phyloP scores from a whole-genome alignment of 768 basidiomycete species.

The Trametopsis cervina region DNA sequence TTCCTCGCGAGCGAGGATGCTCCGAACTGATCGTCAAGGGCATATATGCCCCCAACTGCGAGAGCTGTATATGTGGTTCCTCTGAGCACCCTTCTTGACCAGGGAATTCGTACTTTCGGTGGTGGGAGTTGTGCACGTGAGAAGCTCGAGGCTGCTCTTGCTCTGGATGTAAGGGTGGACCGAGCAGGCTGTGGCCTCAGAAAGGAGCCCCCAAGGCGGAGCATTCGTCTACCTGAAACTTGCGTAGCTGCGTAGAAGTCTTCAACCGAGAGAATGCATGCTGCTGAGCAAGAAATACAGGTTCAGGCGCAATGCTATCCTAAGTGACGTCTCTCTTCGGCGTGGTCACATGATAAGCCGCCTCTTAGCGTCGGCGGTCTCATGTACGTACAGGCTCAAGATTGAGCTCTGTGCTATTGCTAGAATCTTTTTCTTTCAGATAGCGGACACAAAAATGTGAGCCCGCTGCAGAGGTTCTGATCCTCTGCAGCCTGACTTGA shows the following conservation, averaged over 20 bases:
- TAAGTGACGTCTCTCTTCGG: not conserved
- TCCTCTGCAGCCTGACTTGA: too few relatives aligned
- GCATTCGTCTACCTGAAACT: not conserved
- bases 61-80: not conserved
- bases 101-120: not conserved
- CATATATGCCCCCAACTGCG: not conserved
- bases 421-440: too few relatives aligned
- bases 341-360: too few relatives aligned
- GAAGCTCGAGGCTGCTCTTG: not conserved
- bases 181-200: not conserved
- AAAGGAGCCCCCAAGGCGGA: not conserved
- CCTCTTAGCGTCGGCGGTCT: too few relatives aligned
- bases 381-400: too few relatives aligned
- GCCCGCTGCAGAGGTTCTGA: too few relatives aligned
- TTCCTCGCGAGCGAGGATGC: slow-evolving; percentile 43
- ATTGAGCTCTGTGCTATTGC: too few relatives aligned
- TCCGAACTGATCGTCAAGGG: slow-evolving; percentile 36
- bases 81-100: not conserved
- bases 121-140: not conserved
- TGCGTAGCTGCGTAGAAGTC: not conserved
- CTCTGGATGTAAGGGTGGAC: not conserved
- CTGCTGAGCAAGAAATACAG: not conserved
- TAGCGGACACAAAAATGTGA: too few relatives aligned
- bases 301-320: not conserved
- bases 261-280: too few relatives aligned